Conservation (phyloP, 1,284 basidiomycete genomes). For the Ustilago curta region DNA sequence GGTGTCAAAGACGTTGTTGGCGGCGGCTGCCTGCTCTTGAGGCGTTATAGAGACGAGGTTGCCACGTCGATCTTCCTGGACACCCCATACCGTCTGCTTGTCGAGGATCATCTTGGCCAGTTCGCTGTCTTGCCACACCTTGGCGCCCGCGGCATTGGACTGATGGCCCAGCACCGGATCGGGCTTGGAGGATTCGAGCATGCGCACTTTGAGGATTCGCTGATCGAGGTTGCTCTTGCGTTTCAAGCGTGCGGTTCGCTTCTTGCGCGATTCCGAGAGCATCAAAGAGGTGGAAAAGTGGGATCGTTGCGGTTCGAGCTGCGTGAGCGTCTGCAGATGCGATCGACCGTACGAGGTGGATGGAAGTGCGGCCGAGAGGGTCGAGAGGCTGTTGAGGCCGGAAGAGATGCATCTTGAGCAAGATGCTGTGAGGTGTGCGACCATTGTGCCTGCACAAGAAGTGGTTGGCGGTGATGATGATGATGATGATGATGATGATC, state of each 20-base stretch:
- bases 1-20: constrained; percentile 16
- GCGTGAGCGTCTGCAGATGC: constrained; percentile 6
- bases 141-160: constrained; percentile 71
- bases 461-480: no score
- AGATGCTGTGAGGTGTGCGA: constrained; percentile 23
- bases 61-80: constrained; percentile 63
- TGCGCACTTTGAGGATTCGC: constrained; percentile 61
- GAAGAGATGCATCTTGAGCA: constrained; percentile 37
- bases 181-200: constrained; percentile 72
- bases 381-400: constrained; percentile 27
- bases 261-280: constrained; percentile 52
- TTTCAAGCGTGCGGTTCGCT: constrained; percentile 53
- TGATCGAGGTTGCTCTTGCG: constrained; percentile 68
- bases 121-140: constrained; percentile 58
- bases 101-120: constrained; percentile 58
- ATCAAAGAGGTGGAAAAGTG: constrained; percentile 48
- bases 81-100: constrained; percentile 65
- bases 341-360: constrained; percentile 34
- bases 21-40: not conserved
- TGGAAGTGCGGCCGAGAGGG: constrained; percentile 30
- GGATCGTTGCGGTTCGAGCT: constrained; percentile 14
- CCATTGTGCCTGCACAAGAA: constrained; percentile 14
- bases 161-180: constrained; percentile 78
- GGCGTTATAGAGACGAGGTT: constrained; percentile 47
- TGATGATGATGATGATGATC: no score